Evolutionary conservation across 306 rosid species (phyloP), one percentile per base, ranked within the genome.

Genomic region (Notholithocarpus densiflorus): DNA sequence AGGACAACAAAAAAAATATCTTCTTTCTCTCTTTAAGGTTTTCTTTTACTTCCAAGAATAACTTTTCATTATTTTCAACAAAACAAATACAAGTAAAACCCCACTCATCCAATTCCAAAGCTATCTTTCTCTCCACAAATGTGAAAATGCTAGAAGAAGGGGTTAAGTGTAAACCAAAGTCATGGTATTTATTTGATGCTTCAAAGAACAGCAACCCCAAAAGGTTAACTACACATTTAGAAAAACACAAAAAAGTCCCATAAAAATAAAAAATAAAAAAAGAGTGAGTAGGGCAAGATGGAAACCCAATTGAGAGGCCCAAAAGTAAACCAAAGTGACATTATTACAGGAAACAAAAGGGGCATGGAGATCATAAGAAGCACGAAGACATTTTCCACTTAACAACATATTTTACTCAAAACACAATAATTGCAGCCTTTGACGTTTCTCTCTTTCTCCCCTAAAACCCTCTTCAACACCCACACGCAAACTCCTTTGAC

Each of bases 401-500:
- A 74, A 73, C 77, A 83, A 80, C 81, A 78, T 64, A 23, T 73
- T 84, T 87, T 86, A 86, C 84, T 87, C 75, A 83, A 91, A 88
- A 87, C 87, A 68, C 89, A 91, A 93, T 89, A 91, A 90, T 93
- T 85, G 91, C 75, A 82, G 73, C 57, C 74, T 90, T 91, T 90
- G 98, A 91, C 95, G 93, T 83, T 83, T 91, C 83, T 79, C 29
- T 77, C 75, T 75, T 19, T 60, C 80, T 73, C 73, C 75, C 80
- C 70, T 77, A n/a, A 84, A 77, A 83, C 23, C 75, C 69, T 37
- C 82, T 83, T 85, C 82, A 79, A 93, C 82, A 81, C 86, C 91
- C 91, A 85, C 97, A 93, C 98, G 97, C 98, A 90, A 91, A 76
- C 90, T 74, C 90, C 89, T 86, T 89, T 91, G 98, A 93, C 93